phyloP scores from a whole-genome alignment of 495 filamentous ascomycete genomes.

The Corynascus novoguineensis region DNA sequence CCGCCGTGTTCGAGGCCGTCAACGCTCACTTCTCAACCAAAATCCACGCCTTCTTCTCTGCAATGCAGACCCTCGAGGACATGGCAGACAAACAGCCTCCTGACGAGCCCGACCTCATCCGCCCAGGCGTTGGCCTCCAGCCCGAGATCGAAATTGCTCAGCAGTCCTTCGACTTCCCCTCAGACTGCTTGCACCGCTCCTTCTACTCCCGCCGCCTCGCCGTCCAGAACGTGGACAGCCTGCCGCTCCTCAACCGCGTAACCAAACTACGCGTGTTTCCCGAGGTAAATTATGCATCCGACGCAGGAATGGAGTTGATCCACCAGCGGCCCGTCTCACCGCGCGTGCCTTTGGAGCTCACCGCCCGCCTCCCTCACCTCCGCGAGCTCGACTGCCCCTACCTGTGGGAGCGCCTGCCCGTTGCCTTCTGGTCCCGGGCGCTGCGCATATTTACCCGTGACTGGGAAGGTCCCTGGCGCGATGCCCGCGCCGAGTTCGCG shows the following conservation, averaged over 20 bases:
- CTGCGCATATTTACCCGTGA: background rate
- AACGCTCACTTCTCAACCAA: too few relatives aligned
- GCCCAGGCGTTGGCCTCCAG: background rate
- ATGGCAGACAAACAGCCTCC: background rate
- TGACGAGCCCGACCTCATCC: background rate
- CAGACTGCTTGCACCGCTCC: background rate
- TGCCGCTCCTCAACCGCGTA: background rate
- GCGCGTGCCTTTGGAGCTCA: background rate
- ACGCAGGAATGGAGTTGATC: background rate
- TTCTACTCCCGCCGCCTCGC: constrained; percentile 2
- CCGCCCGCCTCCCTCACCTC: constrained; percentile 1
- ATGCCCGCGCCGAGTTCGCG: constrained; percentile 2
- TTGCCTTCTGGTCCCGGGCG: constrained; percentile 1
- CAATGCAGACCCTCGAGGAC: background rate
- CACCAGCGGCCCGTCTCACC: constrained; percentile 1
- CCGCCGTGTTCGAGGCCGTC: too few relatives aligned
- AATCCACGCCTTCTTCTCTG: constrained; percentile 20
- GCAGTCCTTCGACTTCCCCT: background rate
- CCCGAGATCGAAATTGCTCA: background rate
- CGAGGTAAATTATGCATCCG: background rate
- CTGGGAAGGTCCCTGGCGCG: constrained; percentile 8
- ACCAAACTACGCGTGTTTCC: background rate
- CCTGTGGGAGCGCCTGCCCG: background rate
- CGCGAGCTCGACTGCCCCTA: background rate
- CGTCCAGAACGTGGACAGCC: background rate